Evolutionary conservation across 2,329 filamentous ascomycete genomes (phyloP).

Genomic region (Magnaporthiopsis poae): DNA sequence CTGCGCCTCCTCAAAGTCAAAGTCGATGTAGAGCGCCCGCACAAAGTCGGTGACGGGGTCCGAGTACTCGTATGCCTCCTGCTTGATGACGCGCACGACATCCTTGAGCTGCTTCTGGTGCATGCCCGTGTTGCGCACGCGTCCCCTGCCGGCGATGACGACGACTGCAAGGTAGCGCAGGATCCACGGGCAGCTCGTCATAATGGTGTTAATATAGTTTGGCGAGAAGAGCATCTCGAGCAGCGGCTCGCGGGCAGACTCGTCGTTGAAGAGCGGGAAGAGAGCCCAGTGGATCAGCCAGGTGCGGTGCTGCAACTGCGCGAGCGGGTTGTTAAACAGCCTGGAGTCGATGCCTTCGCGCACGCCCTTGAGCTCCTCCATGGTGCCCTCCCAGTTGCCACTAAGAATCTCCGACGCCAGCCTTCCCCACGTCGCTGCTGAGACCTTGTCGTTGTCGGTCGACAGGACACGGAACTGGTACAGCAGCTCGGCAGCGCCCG

Average conservation of each 20-base stretch:
- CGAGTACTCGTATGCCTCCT: conserved; percentile 94
- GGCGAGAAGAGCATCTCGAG: conserved; percentile 96
- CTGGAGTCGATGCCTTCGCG: conserved; percentile 87
- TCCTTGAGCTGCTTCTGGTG: conserved; percentile 99
- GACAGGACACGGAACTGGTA: conserved; percentile 97
- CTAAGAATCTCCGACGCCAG: conserved; percentile 90
- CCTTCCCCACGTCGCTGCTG: conserved; percentile 94
- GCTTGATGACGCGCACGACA: conserved; percentile 84
- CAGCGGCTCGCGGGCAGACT: conserved; percentile 77
- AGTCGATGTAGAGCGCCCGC: conserved; percentile 87
- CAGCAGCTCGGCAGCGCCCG: conserved; percentile 77
- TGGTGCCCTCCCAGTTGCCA: conserved; percentile 86
- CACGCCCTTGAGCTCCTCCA: conserved; percentile 84
- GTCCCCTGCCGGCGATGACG: conserved; percentile 84
- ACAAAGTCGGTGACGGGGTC: conserved; percentile 95
- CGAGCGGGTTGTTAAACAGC: conserved; percentile 90
- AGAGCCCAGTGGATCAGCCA: conserved; percentile 98
- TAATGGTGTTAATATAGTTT: conserved; percentile 98
- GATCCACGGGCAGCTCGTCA: conserved; percentile 94
- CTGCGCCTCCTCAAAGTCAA: conserved; percentile 95
- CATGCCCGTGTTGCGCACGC: conserved; percentile 67
- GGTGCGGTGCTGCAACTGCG: conserved; percentile 89
- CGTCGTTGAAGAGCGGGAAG: conserved; percentile 98
- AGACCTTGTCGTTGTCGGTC: conserved; percentile 96
- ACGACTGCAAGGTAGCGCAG: conserved; percentile 87